These are phyloP conservation scores for Arthrobotrys iridis DNA, from an alignment of 2,329 filamentous ascomycete species.

Conservation along the genomic window DNA sequence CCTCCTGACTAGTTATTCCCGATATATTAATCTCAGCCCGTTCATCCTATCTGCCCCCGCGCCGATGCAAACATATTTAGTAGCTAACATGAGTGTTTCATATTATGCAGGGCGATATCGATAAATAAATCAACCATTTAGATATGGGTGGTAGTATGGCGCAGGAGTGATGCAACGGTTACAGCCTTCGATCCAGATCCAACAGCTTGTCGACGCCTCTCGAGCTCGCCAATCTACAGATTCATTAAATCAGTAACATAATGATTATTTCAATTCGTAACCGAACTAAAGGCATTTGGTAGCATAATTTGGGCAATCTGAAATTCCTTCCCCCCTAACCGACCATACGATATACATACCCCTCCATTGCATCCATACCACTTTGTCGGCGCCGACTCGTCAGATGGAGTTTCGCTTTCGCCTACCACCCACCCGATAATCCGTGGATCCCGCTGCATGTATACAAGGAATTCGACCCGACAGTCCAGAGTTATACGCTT, in stretches of 20 bases:
- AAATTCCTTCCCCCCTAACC: neutral
- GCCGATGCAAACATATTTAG: neutral
- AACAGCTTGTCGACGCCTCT: slow-evolving; percentile 11
- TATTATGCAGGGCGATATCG: slow-evolving; percentile 37
- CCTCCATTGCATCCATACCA: neutral
- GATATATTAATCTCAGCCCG: slow-evolving; percentile 1
- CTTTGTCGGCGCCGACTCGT: slow-evolving; percentile 3
- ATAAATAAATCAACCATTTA: slow-evolving; percentile 37
- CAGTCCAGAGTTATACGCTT: slow-evolving; percentile 10
- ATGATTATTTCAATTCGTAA: neutral
- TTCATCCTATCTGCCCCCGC: neutral
- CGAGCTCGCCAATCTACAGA: slow-evolving; percentile 17
- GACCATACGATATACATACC: neutral
- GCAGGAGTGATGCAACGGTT: slow-evolving; percentile 37
- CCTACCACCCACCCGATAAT: slow-evolving; percentile 31
- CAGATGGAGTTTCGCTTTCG: slow-evolving; percentile 24
- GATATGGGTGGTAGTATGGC: slow-evolving; percentile 26
- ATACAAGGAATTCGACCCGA: slow-evolving; percentile 10
- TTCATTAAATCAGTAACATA: neutral
- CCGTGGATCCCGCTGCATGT: slow-evolving; percentile 25
- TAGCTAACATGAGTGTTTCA: slow-evolving; percentile 52
- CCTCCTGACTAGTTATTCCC: slow-evolving; percentile 9
- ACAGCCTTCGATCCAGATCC: slow-evolving; percentile 22
- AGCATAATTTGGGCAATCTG: neutral
- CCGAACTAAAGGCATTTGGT: neutral